Evolutionary conservation across 2,329 filamentous ascomycete species (phyloP).

Genomic region (Pseudohalonectria lignicola): DNA sequence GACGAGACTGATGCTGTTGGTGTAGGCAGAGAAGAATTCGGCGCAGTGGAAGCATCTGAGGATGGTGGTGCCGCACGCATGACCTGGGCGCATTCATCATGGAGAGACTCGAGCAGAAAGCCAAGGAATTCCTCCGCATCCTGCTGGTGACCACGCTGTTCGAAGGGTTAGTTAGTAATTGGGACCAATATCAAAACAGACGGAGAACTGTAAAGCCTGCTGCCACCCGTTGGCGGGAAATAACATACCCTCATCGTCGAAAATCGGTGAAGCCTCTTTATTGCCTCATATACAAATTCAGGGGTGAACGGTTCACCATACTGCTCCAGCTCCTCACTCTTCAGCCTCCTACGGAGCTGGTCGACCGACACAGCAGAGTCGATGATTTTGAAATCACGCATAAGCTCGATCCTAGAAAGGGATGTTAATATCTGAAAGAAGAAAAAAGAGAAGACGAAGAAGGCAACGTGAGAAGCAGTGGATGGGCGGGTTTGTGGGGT

Average conservation of each 20-base stretch:
- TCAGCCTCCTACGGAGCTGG: conserved; percentile 61
- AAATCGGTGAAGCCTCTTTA: conserved; percentile 77
- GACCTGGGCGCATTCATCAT: conserved; percentile 79
- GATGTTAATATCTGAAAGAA: too few relatives aligned
- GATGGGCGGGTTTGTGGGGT: too few relatives aligned
- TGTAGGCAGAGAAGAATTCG: conserved; percentile 30
- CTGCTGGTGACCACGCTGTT: conserved; percentile 83
- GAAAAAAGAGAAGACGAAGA: neutral
- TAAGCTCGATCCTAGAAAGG: conserved; percentile 74
- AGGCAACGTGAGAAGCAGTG: too few relatives aligned
- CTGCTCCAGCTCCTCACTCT: conserved; percentile 74
- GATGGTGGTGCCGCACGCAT: conserved; percentile 42
- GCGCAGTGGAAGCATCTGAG: conserved; percentile 17
- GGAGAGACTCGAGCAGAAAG: conserved; percentile 82
- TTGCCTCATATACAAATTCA: conserved; percentile 91
- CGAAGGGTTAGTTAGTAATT: conserved; percentile 6
- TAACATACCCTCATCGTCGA: conserved; percentile 73
- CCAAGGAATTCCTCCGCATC: conserved; percentile 96
- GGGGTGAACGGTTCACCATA: conserved; percentile 88
- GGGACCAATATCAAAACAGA: too few relatives aligned
- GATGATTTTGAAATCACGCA: conserved; percentile 82
- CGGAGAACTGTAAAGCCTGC: neutral
- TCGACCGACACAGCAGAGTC: conserved; percentile 67
- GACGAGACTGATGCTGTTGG: conserved; percentile 19
- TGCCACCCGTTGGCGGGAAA: conserved; percentile 1